These are phyloP conservation scores for Backusella parvicylindrica DNA, from an alignment of 192 early-diverging fungal genomes.

Conservation along the genomic window DNA sequence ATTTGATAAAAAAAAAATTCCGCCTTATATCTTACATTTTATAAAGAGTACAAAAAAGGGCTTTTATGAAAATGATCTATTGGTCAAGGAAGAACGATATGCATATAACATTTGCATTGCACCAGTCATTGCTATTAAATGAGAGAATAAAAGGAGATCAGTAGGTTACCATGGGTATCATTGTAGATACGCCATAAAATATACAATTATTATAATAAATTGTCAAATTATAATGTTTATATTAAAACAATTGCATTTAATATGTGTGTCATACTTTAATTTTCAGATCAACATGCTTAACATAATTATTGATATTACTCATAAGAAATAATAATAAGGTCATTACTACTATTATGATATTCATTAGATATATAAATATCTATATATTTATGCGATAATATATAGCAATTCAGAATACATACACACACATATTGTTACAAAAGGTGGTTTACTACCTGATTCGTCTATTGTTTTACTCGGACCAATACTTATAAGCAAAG, in stretches of 20 bases:
- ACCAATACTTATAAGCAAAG: neutral
- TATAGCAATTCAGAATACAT: neutral
- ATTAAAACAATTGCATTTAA: neutral
- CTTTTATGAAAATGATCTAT: neutral
- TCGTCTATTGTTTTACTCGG: neutral
- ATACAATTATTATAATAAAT: neutral
- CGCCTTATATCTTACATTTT: neutral
- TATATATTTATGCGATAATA: neutral
- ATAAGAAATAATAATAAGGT: neutral
- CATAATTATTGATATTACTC: neutral
- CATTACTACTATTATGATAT: neutral
- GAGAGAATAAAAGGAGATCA: neutral
- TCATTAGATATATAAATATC: neutral
- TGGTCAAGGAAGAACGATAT: neutral
- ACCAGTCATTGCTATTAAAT: neutral
- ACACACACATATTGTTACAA: no score
- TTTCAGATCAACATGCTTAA: neutral
- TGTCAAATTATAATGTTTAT: neutral
- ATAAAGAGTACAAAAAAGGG: neutral
- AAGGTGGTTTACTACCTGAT: conserved; percentile 1
- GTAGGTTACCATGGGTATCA: neutral
- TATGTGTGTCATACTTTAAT: neutral
- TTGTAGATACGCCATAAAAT: neutral
- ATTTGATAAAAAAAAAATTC: neutral
- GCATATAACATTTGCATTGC: no score